Conservation (phyloP, 2,329 filamentous ascomycete species). For the Fusarium clavum region DNA sequence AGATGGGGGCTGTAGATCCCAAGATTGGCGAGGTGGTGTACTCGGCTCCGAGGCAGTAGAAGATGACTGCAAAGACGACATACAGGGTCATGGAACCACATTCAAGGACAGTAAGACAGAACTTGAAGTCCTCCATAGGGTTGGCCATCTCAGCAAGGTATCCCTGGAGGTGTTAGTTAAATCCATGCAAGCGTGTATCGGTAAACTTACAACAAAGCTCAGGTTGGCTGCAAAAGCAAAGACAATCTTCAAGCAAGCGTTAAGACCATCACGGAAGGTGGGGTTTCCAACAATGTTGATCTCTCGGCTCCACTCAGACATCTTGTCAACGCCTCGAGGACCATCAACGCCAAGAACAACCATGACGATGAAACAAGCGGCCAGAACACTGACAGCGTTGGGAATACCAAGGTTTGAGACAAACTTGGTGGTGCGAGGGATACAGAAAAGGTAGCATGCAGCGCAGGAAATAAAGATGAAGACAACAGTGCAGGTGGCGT, state of each 20-base stretch:
- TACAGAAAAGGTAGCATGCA: slow-evolving; percentile 24
- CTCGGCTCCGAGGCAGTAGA: slow-evolving; percentile 43
- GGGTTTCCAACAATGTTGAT: slow-evolving; percentile 39
- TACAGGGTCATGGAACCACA: slow-evolving; percentile 40
- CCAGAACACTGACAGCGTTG: slow-evolving; percentile 33
- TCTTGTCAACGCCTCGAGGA: neutral
- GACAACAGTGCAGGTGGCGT: slow-evolving; percentile 27
- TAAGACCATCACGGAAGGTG: slow-evolving; percentile 39
- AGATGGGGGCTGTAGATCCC: slow-evolving; percentile 32
- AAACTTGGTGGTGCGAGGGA: slow-evolving; percentile 34
- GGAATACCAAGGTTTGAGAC: slow-evolving; percentile 26
- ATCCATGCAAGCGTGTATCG: fast-evolving
- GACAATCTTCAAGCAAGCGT: slow-evolving; percentile 41
- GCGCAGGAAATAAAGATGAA: slow-evolving; percentile 29
- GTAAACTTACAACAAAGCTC: slow-evolving; percentile 37
- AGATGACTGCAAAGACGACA: slow-evolving; percentile 36
- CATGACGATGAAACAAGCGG: slow-evolving; percentile 35
- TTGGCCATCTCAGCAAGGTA: slow-evolving; percentile 44
- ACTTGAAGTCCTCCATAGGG: slow-evolving; percentile 41
- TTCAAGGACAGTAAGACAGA: slow-evolving; percentile 35
- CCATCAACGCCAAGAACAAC: slow-evolving; percentile 31
- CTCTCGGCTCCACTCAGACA: slow-evolving; percentile 38
- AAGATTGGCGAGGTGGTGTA: slow-evolving; percentile 40
- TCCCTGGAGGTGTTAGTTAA: neutral
- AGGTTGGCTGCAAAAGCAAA: slow-evolving; percentile 46